These are phyloP conservation scores for Elongisporangium anandrum DNA, from an alignment of 352 stramenopile species.

Conservation along the genomic window DNA sequence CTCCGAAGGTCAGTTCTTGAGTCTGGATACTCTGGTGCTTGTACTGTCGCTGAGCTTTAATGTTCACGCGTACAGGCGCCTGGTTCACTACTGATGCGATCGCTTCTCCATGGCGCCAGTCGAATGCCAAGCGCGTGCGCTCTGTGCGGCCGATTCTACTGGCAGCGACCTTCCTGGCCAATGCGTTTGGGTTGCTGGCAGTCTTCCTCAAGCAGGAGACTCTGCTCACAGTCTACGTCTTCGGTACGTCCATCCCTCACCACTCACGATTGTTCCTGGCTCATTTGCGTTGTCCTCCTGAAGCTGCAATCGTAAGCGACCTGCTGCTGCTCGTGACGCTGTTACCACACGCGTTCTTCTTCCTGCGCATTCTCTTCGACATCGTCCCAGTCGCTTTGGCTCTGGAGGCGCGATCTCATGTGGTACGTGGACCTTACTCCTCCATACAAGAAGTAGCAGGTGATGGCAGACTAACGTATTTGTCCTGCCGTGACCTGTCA, in stretches of 20 bases:
- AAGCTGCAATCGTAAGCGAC: conserved; percentile 28
- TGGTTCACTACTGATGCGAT: conserved; percentile 50
- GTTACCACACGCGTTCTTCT: conserved; percentile 54
- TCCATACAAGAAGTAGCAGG: no score
- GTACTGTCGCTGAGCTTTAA: background rate
- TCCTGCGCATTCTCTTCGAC: conserved; percentile 55
- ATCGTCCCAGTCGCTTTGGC: conserved; percentile 35
- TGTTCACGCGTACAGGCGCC: conserved; percentile 18
- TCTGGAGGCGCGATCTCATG: conserved; percentile 29
- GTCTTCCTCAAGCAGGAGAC: conserved; percentile 16
- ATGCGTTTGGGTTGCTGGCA: conserved; percentile 21
- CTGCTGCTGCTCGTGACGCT: conserved; percentile 35
- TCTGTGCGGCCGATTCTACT: conserved; percentile 25
- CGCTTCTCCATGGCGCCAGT: conserved; percentile 14
- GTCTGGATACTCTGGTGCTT: background rate
- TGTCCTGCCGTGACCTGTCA: no score
- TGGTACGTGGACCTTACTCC: conserved; percentile 25
- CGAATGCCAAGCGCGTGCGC: conserved; percentile 24
- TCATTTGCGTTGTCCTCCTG: background rate
- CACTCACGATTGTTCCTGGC: background rate
- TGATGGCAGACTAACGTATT: no score
- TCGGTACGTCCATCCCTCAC: conserved; percentile 17
- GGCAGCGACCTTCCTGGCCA: conserved; percentile 20
- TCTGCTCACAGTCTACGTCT: conserved; percentile 42
- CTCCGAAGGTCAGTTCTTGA: conserved; percentile 13